phyloP scores from a whole-genome alignment of 1,139 yeast genomes.

The Yamadazyma sp. region DNA sequence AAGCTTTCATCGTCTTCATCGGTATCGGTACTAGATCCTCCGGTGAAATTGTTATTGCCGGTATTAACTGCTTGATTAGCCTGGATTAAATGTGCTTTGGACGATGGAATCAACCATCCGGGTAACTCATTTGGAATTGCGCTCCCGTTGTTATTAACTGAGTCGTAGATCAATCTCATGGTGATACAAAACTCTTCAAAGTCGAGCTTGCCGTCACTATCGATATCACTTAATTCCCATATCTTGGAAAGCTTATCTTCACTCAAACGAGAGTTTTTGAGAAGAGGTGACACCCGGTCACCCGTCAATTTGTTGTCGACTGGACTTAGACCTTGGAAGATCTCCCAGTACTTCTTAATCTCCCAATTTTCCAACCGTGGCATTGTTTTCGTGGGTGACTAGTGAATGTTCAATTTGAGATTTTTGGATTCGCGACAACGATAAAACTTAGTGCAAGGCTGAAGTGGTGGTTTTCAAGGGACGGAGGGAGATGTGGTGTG shows the following conservation, averaged over 20 bases:
- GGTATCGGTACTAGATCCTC: constrained; percentile 50
- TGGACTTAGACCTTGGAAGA: constrained; percentile 86
- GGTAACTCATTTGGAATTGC: constrained; percentile 75
- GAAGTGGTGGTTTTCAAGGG: too few relatives aligned
- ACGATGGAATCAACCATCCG: constrained; percentile 87
- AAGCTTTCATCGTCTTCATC: constrained; percentile 57
- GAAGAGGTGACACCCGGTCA: constrained; percentile 80
- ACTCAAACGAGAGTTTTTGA: constrained; percentile 82
- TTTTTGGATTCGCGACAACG: not conserved
- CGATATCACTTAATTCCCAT: constrained; percentile 94
- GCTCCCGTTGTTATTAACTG: constrained; percentile 71
- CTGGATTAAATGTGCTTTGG: constrained; percentile 79
- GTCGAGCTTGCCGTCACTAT: constrained; percentile 85
- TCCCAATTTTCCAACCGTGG: constrained; percentile 90
- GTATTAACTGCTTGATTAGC: constrained; percentile 67
- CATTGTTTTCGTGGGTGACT: constrained; percentile 27
- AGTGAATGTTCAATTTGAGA: not conserved
- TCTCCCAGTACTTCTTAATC: constrained; percentile 95
- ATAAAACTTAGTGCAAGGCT: too few relatives aligned
- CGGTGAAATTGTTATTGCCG: constrained; percentile 25
- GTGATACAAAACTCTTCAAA: constrained; percentile 98
- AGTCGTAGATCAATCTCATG: constrained; percentile 90
- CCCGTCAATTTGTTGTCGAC: constrained; percentile 76
- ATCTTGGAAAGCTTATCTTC: constrained; percentile 75
- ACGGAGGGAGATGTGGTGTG: too few relatives aligned